Conservation (phyloP, 2,329 filamentous ascomycete genomes). For the Celoporthe dispersa region DNA sequence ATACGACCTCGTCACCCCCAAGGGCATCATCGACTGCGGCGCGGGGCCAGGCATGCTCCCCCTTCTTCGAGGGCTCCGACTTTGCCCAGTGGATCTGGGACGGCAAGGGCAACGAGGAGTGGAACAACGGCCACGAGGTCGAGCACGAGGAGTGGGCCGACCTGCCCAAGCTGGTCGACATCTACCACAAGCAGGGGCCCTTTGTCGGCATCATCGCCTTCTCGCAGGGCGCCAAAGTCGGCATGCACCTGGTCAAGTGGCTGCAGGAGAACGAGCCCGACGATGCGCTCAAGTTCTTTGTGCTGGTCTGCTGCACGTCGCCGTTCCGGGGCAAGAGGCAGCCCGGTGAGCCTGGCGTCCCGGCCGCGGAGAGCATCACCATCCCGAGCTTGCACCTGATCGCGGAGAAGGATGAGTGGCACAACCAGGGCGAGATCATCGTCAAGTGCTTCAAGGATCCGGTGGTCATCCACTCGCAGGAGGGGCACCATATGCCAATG, state of each 20-base stretch:
- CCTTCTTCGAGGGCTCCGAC: slow-evolving; percentile 24
- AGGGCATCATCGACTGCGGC: slow-evolving; percentile 24
- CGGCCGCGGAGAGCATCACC: slow-evolving; percentile 17
- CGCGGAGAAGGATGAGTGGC: slow-evolving; percentile 25
- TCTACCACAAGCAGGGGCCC: slow-evolving; percentile 39
- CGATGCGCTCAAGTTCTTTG: slow-evolving; percentile 20
- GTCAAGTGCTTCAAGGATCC: slow-evolving; percentile 22
- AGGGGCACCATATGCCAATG: slow-evolving; percentile 25
- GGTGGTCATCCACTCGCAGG: slow-evolving; percentile 20
- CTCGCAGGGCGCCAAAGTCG: slow-evolving; percentile 22
- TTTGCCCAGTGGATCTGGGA: slow-evolving; percentile 24
- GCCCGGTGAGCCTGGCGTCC: slow-evolving; percentile 19
- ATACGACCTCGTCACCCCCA: slow-evolving; percentile 21
- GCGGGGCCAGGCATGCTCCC: slow-evolving; percentile 22
- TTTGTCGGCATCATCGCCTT: slow-evolving; percentile 24
- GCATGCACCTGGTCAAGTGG: slow-evolving; percentile 24
- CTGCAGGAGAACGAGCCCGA: slow-evolving; percentile 23
- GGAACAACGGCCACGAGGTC: slow-evolving; percentile 53
- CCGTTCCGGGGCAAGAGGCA: slow-evolving; percentile 23
- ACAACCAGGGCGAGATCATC: slow-evolving; percentile 23
- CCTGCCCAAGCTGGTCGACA: slow-evolving; percentile 76
- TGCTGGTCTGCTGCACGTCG: slow-evolving; percentile 21
- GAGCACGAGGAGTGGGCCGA: slow-evolving; percentile 74
- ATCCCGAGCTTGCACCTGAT: slow-evolving; percentile 24
- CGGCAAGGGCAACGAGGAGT: slow-evolving; percentile 22